These are phyloP conservation scores for Nicotiana obtusifolia DNA, from an alignment of 257 asterid species.

Conservation along the genomic window DNA sequence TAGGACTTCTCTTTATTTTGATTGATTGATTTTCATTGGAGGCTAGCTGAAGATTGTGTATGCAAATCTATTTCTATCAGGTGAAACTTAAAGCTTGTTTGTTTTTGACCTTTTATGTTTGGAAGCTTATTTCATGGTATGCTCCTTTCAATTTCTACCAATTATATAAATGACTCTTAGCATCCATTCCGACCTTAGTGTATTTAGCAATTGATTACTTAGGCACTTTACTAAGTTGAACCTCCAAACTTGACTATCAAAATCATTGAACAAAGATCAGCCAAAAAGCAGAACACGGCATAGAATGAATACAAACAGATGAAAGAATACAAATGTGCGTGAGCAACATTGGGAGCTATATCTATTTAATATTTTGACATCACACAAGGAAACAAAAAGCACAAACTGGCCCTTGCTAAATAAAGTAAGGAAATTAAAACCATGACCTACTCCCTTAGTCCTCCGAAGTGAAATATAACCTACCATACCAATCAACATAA, in stretches of 20 bases:
- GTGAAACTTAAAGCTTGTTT: neutral
- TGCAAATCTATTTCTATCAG: neutral
- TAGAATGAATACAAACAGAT: neutral
- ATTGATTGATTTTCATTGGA: neutral
- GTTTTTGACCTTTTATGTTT: neutral
- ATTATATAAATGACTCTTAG: too few relatives aligned
- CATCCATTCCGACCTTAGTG: neutral
- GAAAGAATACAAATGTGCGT: neutral
- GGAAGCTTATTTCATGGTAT: neutral
- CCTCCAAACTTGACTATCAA: neutral
- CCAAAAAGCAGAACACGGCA: neutral
- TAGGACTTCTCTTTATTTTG: neutral
- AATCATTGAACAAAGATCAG: neutral
- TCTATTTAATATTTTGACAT: neutral
- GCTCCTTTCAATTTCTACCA: neutral
- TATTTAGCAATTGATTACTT: neutral
- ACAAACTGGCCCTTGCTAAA: neutral
- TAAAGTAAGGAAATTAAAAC: neutral
- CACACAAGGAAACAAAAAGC: neutral
- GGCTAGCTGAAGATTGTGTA: neutral
- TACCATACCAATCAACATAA: slow-evolving; percentile 2
- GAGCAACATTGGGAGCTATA: neutral
- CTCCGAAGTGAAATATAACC: neutral
- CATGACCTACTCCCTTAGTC: neutral
- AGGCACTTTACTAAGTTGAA: neutral